A percentile compares a stretch with the other conserved stretches of the same genome.
Conservation (phyloP, 208 protist genomes). For the Leishmania aethiopica region DNA sequence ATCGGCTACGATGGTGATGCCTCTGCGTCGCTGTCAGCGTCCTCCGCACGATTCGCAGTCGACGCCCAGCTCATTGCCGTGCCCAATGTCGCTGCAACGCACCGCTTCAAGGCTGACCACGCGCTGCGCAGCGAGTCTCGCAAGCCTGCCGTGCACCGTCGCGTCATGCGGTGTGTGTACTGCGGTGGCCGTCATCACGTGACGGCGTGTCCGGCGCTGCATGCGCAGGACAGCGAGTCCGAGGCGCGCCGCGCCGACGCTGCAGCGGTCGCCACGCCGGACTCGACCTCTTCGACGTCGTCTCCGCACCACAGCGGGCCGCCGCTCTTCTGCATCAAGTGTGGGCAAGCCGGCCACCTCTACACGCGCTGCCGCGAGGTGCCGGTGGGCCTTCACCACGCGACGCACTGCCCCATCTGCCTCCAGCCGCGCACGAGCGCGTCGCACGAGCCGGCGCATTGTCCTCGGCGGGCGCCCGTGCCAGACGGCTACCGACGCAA, state of each 20-base stretch:
- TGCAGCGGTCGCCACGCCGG: neutral
- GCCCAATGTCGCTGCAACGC: constrained; percentile 52
- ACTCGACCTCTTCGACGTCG: no score
- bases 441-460: constrained; percentile 48
- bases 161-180: constrained; percentile 75
- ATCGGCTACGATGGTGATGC: neutral
- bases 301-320: neutral
- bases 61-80: constrained; percentile 40
- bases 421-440: constrained; percentile 20
- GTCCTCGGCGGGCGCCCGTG: constrained; percentile 51
- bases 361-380: constrained; percentile 44
- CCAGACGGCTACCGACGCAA: constrained; percentile 37
- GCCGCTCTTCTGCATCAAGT: constrained; percentile 71
- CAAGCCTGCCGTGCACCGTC: constrained; percentile 67
- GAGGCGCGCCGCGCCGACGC: neutral
- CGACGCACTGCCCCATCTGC: constrained; percentile 70
- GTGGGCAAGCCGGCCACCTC: constrained; percentile 59
- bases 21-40: neutral
- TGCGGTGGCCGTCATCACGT: constrained; percentile 81
- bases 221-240: constrained; percentile 15
- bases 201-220: constrained; percentile 61
- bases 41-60: neutral
- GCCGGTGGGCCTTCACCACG: constrained; percentile 39
- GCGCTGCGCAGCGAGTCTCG: constrained; percentile 40
- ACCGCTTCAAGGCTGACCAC: constrained; percentile 42